Base-by-base conservation (phyloP, 208 protist genomes). In the Wallacemonas sp. region DNA sequence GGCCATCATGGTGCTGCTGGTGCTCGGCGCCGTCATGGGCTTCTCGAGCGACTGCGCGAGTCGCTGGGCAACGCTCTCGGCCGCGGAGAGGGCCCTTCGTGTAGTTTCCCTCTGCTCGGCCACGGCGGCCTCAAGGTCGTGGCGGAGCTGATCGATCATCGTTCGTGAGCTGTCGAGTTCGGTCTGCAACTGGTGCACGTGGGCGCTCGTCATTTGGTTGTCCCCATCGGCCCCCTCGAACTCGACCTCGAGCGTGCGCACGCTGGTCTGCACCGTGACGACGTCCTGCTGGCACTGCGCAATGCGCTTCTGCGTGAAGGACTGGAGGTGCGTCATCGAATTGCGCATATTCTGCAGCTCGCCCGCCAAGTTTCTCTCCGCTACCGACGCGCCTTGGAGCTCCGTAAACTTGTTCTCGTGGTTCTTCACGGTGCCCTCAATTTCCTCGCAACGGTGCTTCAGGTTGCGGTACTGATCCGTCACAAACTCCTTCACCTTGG, bases 1-100 rank as follows among this genome's bases (percentile, higher is more conserved):
- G 18, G 61, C 70, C 42, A 76, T 76, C 18, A 75, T 72, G 0
- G 75, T 75, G 65, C 54, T 75, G 23, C 68, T 59, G n/a, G 75
- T 76, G 45, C 54, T 65, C 41, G 57, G 65, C 23, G 46, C 29
- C 26, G 42, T 26, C 23, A 41, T 8, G 32, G 39, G 57, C 25
- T 33, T 44, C 11, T 63, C 38, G 7, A 48, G 38, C 39, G 57
- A 44, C 5, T 14, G 22, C 22, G 57, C 57, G 4, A 44, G 39
- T 11, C 38, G 38, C 38, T 32, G 64, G 22, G 33, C 36, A 1
- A 48, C 39, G 36, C 10, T 22, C 16, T 45, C 16, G 7, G 36
- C 26, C 7, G 32, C 28, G 16, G 38, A 39, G 20, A 69, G 49
- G 1, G 64, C 23, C 18, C 50, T 36, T 23, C 22, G 11, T 1